Percentiles rank a stretch among this genome's conserved stretches.
phyloP scores from a whole-genome alignment of 192 early-diverging fungal genomes.

The Coemansia sp. region DNA sequence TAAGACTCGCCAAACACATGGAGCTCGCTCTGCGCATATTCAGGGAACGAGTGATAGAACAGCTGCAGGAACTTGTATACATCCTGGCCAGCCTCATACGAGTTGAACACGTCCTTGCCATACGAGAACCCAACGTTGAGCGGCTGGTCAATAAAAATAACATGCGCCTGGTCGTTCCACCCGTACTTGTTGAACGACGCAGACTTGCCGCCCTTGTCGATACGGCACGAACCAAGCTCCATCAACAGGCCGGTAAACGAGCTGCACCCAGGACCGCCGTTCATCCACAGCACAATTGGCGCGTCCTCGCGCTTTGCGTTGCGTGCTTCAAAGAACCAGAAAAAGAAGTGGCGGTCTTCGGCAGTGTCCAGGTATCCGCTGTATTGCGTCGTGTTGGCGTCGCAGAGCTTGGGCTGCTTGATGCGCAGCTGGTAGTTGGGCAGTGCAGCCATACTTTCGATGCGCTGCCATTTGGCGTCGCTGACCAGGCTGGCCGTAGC shows the following conservation, averaged over 20 bases:
- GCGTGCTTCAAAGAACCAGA: constrained; percentile 97
- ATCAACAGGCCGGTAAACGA: constrained; percentile 78
- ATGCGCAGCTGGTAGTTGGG: constrained; percentile 73
- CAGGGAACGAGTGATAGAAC: constrained; percentile 82
- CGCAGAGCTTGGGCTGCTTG: constrained; percentile 80
- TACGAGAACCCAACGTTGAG: constrained; percentile 91
- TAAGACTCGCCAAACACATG: constrained; percentile 89
- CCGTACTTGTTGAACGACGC: constrained; percentile 70
- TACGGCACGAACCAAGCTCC: constrained; percentile 86
- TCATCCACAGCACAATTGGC: constrained; percentile 77
- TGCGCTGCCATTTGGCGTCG: constrained; percentile 6
- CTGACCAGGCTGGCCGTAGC: constrained; percentile 18
- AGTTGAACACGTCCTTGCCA: constrained; percentile 69
- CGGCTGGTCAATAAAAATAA: constrained; percentile 86
- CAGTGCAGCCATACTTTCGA: constrained; percentile 38
- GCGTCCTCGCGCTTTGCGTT: constrained; percentile 62
- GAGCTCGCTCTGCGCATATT: constrained; percentile 77
- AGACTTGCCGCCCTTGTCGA: constrained; percentile 70
- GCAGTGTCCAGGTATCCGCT: constrained; percentile 74
- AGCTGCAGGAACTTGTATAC: constrained; percentile 92
- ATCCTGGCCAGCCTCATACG: constrained; percentile 77
- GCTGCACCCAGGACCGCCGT: constrained; percentile 83
- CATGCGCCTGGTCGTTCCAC: constrained; percentile 91
- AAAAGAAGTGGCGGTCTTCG: constrained; percentile 83
- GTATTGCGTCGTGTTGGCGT: constrained; percentile 84